Percentiles rank a stretch among this genome's conserved stretches.
phyloP scores from a whole-genome alignment of 2,329 filamentous ascomycete species.

The Mycosphaerelloides madeirae region DNA sequence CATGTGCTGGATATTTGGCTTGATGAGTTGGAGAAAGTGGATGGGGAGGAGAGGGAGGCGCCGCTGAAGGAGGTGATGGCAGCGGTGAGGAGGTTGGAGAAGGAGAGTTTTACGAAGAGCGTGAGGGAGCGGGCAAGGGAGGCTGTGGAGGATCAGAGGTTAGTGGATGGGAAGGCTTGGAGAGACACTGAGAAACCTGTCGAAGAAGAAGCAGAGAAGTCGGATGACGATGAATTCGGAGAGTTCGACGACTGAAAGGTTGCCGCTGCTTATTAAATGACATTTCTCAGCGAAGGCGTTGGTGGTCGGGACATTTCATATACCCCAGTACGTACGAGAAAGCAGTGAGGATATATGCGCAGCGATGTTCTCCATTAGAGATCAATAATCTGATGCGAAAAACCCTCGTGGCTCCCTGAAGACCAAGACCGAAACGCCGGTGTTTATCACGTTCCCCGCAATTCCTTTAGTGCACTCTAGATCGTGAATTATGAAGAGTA shows the following conservation, averaged over 20 bases:
- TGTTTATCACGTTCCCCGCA: not conserved
- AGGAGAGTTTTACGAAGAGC: slow-evolving; percentile 61
- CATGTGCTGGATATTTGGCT: slow-evolving; percentile 89
- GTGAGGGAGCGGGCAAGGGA: slow-evolving; percentile 67
- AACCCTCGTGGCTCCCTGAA: no score
- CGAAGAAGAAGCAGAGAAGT: slow-evolving; percentile 49
- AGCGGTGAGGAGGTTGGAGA: slow-evolving; percentile 54
- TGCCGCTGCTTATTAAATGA: not conserved
- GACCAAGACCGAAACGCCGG: not conserved
- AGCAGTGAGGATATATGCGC: not conserved
- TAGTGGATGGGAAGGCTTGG: slow-evolving; percentile 53
- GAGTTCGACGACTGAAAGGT: slow-evolving; percentile 60
- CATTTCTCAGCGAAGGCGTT: slow-evolving; percentile 1
- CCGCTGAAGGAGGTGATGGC: slow-evolving; percentile 49
- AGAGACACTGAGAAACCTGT: slow-evolving; percentile 38
- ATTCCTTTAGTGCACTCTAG: no score
- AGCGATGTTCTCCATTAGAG: no score
- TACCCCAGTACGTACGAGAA: not conserved
- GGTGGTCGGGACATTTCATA: not conserved
- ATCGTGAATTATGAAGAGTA: no score
- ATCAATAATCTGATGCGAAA: no score
- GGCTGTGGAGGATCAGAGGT: slow-evolving; percentile 66
- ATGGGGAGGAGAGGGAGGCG: slow-evolving; percentile 41
- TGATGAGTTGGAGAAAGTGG: slow-evolving; percentile 75
- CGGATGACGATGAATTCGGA: slow-evolving; percentile 40